A percentile compares a stretch with the other conserved stretches of the same genome.
These are phyloP conservation scores for Diaporthe ampelina DNA, from an alignment of 2,329 filamentous ascomycete species.

Conservation along the genomic window DNA sequence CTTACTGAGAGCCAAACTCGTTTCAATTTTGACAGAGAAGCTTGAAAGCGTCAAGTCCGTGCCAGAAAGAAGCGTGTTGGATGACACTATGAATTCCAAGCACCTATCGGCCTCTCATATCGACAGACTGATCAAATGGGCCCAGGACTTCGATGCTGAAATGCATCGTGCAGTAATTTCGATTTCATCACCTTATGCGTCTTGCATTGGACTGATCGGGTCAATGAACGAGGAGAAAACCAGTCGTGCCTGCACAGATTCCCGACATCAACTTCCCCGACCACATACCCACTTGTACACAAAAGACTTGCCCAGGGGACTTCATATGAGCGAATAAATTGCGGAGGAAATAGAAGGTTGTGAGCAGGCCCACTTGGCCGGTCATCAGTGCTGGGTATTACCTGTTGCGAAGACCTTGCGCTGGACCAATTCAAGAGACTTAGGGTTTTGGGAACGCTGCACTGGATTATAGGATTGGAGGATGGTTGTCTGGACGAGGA, in stretches of 20 bases:
- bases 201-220: neutral
- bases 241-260: neutral
- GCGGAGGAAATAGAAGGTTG: neutral
- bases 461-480: too few species aligned
- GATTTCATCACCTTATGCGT: neutral
- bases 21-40: neutral
- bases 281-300: neutral
- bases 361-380: neutral
- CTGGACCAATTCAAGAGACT: rapidly evolving
- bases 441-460: too few species aligned
- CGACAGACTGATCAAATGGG: neutral
- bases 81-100: neutral
- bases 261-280: neutral
- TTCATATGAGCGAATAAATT: too few species aligned
- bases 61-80: neutral
- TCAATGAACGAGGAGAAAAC: neutral
- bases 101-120: too few species aligned
- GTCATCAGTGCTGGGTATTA: neutral
- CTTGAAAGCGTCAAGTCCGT: neutral
- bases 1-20: neutral
- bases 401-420: neutral
- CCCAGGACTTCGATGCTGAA: neutral
- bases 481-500: too few species aligned
- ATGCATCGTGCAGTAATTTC: neutral
- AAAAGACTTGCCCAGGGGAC: neutral